Evolutionary conservation across 805 yeast species (phyloP).

Genomic region (Torulaspora quercuum): DNA sequence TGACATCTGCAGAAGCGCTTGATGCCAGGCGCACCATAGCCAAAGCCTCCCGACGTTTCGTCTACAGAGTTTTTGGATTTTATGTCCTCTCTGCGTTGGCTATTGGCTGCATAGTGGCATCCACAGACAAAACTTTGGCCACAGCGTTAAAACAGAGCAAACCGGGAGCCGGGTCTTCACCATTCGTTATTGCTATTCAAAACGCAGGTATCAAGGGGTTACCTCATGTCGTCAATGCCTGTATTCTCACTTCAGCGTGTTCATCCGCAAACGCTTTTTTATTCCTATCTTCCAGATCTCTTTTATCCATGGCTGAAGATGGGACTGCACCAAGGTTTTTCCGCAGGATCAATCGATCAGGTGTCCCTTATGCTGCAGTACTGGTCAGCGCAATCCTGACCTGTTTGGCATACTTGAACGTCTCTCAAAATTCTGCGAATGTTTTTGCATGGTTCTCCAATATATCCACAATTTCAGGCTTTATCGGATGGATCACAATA

Average conservation of each 20-base stretch:
- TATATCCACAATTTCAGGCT: too few relatives aligned
- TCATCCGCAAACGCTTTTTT: constrained; percentile 75
- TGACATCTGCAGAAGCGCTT: constrained; percentile 73
- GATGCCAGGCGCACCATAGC: constrained; percentile 68
- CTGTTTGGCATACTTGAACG: constrained; percentile 66
- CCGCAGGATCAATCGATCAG: constrained; percentile 69
- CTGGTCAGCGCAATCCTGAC: constrained; percentile 50
- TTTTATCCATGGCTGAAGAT: constrained; percentile 63
- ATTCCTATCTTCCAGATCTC: constrained; percentile 65
- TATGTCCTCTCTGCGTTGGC: constrained; percentile 57
- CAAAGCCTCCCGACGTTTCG: constrained; percentile 72
- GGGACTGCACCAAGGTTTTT: constrained; percentile 59
- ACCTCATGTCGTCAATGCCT: constrained; percentile 69
- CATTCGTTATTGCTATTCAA: constrained; percentile 68
- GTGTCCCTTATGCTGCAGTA: constrained; percentile 75
- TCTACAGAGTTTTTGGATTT: constrained; percentile 74
- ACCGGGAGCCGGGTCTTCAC: constrained; percentile 62
- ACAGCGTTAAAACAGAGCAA: too few relatives aligned
- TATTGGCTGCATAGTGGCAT: constrained; percentile 68
- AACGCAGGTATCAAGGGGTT: constrained; percentile 64
- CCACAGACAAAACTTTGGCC: constrained; percentile 45
- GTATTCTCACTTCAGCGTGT: constrained; percentile 61
- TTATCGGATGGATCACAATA: too few relatives aligned
- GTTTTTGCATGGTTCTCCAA: constrained; percentile 56
- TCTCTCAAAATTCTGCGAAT: constrained; percentile 51